These are phyloP conservation scores for Cystoisospora suis DNA, from an alignment of 169 alveolate genomes.

Conservation along the genomic window DNA sequence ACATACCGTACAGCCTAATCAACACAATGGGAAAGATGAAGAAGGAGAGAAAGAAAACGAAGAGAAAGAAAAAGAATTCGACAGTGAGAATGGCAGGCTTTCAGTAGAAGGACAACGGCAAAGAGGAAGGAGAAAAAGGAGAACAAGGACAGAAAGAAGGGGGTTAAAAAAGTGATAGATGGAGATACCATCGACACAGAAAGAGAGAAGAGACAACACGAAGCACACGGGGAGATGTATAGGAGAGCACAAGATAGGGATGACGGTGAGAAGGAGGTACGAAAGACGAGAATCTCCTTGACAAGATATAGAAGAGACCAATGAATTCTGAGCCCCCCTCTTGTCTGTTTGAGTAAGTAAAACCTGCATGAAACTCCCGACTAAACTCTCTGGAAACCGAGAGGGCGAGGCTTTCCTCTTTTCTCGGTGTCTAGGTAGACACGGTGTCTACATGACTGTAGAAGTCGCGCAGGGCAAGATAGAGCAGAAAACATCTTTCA, in stretches of 20 bases:
- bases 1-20: slow-evolving; percentile 40
- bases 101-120: background rate
- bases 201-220: background rate
- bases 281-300: background rate
- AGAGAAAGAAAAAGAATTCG: background rate
- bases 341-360: no score
- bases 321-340: no score
- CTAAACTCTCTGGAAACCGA: no score
- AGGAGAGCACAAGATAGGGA: background rate
- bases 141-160: background rate
- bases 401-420: no score
- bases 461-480: no score
- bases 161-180: no score
- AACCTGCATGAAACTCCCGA: no score
- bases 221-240: background rate
- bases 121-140: background rate
- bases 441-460: no score
- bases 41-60: background rate
- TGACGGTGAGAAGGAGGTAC: background rate
- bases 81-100: background rate
- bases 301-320: no score
- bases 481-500: no score
- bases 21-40: background rate
- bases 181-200: no score
- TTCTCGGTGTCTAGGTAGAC: no score